phyloP scores from a whole-genome alignment of 345 rosid species.

The Citrus inodora region DNA sequence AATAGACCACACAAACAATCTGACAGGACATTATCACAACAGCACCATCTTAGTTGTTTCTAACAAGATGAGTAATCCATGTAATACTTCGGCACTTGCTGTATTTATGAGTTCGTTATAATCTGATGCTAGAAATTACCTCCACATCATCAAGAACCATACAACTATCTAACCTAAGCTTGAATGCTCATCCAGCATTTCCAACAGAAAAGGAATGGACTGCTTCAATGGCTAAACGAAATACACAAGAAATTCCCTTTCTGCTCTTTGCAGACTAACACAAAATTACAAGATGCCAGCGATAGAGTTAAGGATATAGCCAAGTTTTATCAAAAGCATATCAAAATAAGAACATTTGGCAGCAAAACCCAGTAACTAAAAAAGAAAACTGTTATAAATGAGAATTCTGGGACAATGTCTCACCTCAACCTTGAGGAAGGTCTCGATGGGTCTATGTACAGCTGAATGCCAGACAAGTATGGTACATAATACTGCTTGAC shows the following conservation, averaged over 20 bases:
- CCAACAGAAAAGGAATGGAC: background rate
- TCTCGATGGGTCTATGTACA: conserved; percentile 55
- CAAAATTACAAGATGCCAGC: background rate
- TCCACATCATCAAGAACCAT: background rate
- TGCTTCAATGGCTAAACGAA: background rate
- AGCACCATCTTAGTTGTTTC: background rate
- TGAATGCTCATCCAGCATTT: background rate
- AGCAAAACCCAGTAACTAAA: background rate
- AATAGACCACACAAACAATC: background rate
- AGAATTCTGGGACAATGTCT: conserved; percentile 12
- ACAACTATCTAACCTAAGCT: background rate
- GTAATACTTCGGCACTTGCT: background rate
- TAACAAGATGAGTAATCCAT: background rate
- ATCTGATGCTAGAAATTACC: background rate
- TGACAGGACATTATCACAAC: background rate
- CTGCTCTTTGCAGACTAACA: background rate
- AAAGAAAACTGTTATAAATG: background rate
- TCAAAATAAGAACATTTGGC: background rate
- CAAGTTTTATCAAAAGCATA: background rate
- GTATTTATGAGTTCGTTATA: background rate
- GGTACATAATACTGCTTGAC: conserved; percentile 91
- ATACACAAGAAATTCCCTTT: background rate
- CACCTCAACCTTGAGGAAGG: conserved; percentile 51
- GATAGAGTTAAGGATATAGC: background rate
- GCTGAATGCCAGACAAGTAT: conserved; percentile 85